Percentiles rank a stretch among this genome's conserved stretches.
Evolutionary conservation across 1,284 basidiomycete genomes (phyloP).

Genomic region (Papiliotrema nemorosa): DNA sequence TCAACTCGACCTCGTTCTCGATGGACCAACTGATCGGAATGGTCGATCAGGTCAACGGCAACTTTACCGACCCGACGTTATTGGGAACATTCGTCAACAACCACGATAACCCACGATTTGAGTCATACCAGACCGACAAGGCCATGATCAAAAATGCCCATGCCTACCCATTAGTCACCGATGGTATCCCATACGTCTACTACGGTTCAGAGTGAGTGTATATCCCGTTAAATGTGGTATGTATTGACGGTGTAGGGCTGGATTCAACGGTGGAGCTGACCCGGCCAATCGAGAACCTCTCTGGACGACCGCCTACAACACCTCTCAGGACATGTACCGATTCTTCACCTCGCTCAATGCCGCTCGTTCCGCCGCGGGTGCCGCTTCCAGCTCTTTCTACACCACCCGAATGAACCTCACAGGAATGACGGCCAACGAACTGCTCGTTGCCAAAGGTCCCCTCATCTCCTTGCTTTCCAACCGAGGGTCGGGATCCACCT

Average conservation of each 20-base stretch:
- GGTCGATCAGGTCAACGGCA: constrained; percentile 15
- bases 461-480: constrained; percentile 66
- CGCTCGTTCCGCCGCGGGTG: constrained; percentile 58
- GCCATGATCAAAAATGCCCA: constrained; percentile 48
- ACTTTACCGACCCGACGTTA: constrained; percentile 39
- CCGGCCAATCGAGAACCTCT: constrained; percentile 45
- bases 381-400: constrained; percentile 55
- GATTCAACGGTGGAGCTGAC: constrained; percentile 51
- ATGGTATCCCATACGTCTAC: constrained; percentile 59
- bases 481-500: too few species aligned
- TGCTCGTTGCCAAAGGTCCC: constrained; percentile 62
- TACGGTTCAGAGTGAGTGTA: constrained; percentile 57
- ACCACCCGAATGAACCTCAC: constrained; percentile 49
- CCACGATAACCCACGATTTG: constrained; percentile 51
- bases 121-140: too few species aligned
- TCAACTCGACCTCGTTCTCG: constrained; percentile 20
- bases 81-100: constrained; percentile 49
- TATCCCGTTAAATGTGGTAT: constrained; percentile 57
- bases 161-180: constrained; percentile 50
- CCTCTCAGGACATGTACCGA: constrained; percentile 51
- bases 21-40: constrained; percentile 14
- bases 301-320: constrained; percentile 52
- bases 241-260: constrained; percentile 32
- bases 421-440: too few species aligned
- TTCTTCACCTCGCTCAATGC: constrained; percentile 60